Base-by-base conservation (phyloP, 2,329 filamentous ascomycete genomes). In the Aspergillus persii region DNA sequence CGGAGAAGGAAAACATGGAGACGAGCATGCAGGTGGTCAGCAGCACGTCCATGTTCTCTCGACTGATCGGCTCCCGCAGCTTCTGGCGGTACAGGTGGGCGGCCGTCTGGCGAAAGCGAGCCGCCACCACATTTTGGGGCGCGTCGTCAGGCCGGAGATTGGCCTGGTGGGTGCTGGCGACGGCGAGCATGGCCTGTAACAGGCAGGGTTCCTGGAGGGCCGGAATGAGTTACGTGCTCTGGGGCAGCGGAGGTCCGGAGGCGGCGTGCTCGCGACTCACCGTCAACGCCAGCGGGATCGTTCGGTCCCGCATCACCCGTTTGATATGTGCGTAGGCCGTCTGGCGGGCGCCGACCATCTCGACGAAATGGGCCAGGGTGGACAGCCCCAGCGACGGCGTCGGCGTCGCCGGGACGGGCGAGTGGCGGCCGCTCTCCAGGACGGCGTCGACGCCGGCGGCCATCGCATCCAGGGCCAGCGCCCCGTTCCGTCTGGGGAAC, bases 81-180 rank as follows among this genome's bases (percentile, higher is more conserved):
- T 36, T n/a, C 2, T 31, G 18, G 2, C 53, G 53, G 12, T 54
- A 54, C 5, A 54, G 9, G 1, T 41, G 53, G 3, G 41, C 31
- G 5, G 53, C 41, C 15, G 12, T 27, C 7, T 54, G 53, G n/a
- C 44, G 41, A 27, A 39, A 48, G 1, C 53, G 53, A 4, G 44
- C 5, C 26, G 53, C 53, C 46, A 48, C 9, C 2, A 54, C 12
- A 6, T 18, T 48, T 30, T 15, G 18, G 6, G 1, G 29, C 31
- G 29, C 8, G 18, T 54, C 44, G 2, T 26, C n/a, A 6, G 41
- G 29, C 0, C n/a, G 8, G 2, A 44, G 2, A 33, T 1, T 30
- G 5, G 53, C 53, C 33, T 29, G n/a, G 11, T 54, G 53, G 2
- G 53, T 54, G 7, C 53, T 54, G 27, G 53, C 53, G n/a, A 54